These are phyloP conservation scores for Eimeria tenella DNA, from an alignment of 169 alveolate genomes.

Conservation along the genomic window DNA sequence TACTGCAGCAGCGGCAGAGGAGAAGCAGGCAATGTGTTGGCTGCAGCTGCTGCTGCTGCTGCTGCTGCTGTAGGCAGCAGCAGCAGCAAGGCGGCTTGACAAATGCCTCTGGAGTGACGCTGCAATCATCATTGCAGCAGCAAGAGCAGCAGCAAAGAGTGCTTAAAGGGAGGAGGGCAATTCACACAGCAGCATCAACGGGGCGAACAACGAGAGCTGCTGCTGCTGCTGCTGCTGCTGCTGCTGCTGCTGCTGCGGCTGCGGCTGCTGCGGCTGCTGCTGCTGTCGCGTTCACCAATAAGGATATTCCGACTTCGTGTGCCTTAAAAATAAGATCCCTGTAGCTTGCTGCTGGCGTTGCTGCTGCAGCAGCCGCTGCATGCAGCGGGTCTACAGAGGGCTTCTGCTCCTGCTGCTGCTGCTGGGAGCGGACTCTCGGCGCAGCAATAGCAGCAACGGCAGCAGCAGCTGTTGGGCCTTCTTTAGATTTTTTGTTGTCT, in stretches of 20 bases:
- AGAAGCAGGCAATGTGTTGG: not conserved
- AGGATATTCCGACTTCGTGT: not conserved
- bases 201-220: not conserved
- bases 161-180: too few species aligned
- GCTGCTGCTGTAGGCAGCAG: not conserved
- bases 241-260: not conserved
- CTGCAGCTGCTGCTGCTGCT: not conserved
- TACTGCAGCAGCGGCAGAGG: not conserved
- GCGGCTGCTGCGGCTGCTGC: not conserved
- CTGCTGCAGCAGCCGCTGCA: not conserved
- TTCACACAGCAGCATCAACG: too few species aligned
- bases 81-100: not conserved
- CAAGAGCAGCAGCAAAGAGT: not conserved
- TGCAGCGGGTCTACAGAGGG: not conserved
- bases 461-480: too few species aligned
- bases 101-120: not conserved
- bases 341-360: not conserved
- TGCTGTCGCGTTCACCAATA: not conserved
- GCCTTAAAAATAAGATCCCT: not conserved
- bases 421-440: not conserved
- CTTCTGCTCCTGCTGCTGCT: not conserved
- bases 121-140: not conserved
- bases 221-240: not conserved
- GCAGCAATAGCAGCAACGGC: too few species aligned
- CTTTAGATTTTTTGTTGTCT: too few species aligned